Conservation (phyloP, 2,329 filamentous ascomycete genomes). For the Monosporascus sp. region DNA sequence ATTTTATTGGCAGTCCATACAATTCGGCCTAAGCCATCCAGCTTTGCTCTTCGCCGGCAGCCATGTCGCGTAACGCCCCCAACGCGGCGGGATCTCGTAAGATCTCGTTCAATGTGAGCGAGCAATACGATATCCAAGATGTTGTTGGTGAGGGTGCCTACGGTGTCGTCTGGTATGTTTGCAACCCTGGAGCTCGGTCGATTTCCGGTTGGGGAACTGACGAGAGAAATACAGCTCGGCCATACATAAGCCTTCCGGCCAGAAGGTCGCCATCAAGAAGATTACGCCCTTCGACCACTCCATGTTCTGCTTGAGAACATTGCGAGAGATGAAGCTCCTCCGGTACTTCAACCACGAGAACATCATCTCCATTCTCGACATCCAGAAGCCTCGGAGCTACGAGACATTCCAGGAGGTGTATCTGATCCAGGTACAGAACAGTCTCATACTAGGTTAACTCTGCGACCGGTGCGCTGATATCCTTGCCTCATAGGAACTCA, state of each 20-base stretch:
- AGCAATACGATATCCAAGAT: slow-evolving; percentile 99
- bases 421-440: slow-evolving; percentile 74
- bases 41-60: slow-evolving; percentile 3
- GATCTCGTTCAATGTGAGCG: slow-evolving; percentile 99
- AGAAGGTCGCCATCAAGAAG: slow-evolving; percentile 99
- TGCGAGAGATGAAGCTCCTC: slow-evolving; percentile 98
- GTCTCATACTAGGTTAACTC: slow-evolving; percentile 3
- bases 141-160: slow-evolving; percentile 98
- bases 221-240: slow-evolving; percentile 61
- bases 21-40: background rate
- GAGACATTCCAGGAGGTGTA: slow-evolving; percentile 97
- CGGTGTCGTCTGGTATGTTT: slow-evolving; percentile 88
- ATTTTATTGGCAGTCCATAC: background rate
- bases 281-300: slow-evolving; percentile 99
- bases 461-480: slow-evolving; percentile 11
- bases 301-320: slow-evolving; percentile 94
- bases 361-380: slow-evolving; percentile 98
- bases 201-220: slow-evolving; percentile 5
- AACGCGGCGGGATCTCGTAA: slow-evolving; percentile 68
- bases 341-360: slow-evolving; percentile 99
- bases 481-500: slow-evolving; percentile 64
- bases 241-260: slow-evolving; percentile 93
- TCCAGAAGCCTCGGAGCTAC: slow-evolving; percentile 95
- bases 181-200: background rate
- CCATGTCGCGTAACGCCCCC: slow-evolving; percentile 54